Conservation (phyloP, 2,329 filamentous ascomycete species). For the Colletotrichum sojae region DNA sequence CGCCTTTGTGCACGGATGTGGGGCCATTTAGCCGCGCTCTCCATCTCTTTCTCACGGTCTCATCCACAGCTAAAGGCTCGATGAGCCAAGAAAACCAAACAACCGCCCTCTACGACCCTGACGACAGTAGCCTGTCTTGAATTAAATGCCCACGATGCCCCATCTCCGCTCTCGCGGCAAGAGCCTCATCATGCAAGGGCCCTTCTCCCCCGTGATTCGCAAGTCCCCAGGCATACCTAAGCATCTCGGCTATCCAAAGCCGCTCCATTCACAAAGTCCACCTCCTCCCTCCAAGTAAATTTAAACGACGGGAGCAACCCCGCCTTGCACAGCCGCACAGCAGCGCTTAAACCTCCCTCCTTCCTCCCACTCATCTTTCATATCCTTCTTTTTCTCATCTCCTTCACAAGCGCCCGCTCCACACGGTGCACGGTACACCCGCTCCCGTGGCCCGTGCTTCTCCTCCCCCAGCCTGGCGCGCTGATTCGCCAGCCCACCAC, state of each 20-base stretch:
- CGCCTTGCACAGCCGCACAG: constrained; percentile 38
- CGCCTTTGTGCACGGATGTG: neutral
- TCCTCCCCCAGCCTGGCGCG: neutral
- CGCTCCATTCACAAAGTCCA: neutral
- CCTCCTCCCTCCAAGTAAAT: neutral
- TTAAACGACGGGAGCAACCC: neutral
- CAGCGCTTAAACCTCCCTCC: constrained; percentile 23
- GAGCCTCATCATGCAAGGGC: neutral
- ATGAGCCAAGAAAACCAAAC: too few species aligned
- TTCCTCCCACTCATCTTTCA: too few species aligned
- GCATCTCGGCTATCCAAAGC: constrained; percentile 10
- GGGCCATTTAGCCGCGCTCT: constrained; percentile 17
- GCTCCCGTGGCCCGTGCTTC: constrained; percentile 1
- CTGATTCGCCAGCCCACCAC: too few species aligned
- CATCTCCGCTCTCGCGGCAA: too few species aligned
- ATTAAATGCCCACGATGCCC: neutral
- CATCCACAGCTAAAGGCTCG: constrained; percentile 10
- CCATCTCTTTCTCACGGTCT: too few species aligned
- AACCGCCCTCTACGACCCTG: constrained; percentile 20
- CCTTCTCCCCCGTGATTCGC: constrained; percentile 17
- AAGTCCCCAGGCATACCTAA: neutral
- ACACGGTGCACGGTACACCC: neutral
- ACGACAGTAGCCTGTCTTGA: neutral
- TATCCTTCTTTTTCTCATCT: neutral
- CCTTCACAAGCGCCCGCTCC: neutral